These are phyloP conservation scores for Paxillus involutus DNA, from an alignment of 768 basidiomycete species.

Conservation along the genomic window DNA sequence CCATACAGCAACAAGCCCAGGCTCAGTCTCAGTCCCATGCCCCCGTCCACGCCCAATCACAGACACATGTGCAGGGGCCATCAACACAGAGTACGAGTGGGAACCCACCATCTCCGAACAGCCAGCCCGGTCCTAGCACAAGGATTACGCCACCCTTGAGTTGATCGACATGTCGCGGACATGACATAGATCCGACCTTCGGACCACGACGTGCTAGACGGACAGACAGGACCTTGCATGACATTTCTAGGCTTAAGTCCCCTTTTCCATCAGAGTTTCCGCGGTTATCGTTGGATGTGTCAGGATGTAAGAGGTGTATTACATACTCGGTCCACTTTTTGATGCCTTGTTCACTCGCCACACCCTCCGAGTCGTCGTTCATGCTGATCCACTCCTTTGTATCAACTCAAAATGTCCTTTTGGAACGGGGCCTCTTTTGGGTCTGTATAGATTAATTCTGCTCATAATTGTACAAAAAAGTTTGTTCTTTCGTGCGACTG, in stretches of 20 bases:
- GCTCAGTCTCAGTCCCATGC: constrained; percentile 20
- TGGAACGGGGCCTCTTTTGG: constrained; percentile 22
- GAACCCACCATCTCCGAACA: constrained; percentile 17
- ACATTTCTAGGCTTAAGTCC: not conserved
- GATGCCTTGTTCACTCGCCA: not conserved
- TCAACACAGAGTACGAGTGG: constrained; percentile 6
- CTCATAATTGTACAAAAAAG: constrained; percentile 24
- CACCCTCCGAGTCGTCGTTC: not conserved
- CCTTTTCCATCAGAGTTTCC: not conserved
- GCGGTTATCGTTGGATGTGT: not conserved
- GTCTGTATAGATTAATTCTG: constrained; percentile 26
- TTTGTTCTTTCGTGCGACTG: not conserved
- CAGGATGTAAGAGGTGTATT: not conserved
- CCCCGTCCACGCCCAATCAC: constrained; percentile 19
- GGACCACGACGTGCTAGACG: constrained; percentile 11
- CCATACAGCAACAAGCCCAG: constrained; percentile 33
- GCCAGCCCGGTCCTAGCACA: constrained; percentile 22
- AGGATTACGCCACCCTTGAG: constrained; percentile 18
- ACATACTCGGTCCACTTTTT: not conserved
- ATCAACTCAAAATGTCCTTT: constrained; percentile 16
- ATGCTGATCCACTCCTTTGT: not conserved
- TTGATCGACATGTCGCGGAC: constrained; percentile 11
- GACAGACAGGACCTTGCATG: constrained; percentile 24
- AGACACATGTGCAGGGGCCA: constrained; percentile 22
- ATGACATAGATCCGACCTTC: constrained; percentile 18